Base-by-base conservation (phyloP, 169 alveolate species). In the Perkinsus olseni region DNA sequence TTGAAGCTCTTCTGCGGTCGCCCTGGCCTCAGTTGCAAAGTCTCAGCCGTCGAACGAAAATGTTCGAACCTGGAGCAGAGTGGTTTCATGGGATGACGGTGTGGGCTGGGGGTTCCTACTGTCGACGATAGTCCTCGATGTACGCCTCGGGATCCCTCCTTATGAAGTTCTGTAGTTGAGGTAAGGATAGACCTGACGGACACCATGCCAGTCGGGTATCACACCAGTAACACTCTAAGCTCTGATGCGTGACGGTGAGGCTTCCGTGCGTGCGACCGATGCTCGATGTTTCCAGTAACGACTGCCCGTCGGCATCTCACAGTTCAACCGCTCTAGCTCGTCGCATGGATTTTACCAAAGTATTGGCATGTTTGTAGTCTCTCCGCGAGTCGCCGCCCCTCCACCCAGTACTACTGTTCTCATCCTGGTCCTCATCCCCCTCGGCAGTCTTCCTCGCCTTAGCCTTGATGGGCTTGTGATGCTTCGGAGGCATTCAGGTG, bases 61-160 rank as follows among this genome's bases (percentile, higher is more conserved):
- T 91, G 92, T 6, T 31, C 74, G 62, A 38, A 31, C 92, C 82
- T 62, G 31, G 82, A 13, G n/a, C n/a, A n/a, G n/a, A n/a, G n/a
- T n/a, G 34, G 82, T 4, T 21, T 62, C 82, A 62, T n/a, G n/a
- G n/a, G n/a, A n/a, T n/a, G n/a, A 13, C 82, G 82, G 1, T 62
- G 34, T 24, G 34, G 31, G 37, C 1, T 62, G 0, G 17, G 37
- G 1, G 82, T 24, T 28, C 10, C 40, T 74, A 31, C 40, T 38
- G 91, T 31, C 40, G 38, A 13, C 91, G 48, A 36, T 38, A 91
- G 38, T 91, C 92, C 20, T 91, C 74, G 4, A 38, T 91, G 74
- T 91, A 91, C 24, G 92, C 92, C 50, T 91, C 74, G 37, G 92
- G 92, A 24, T 91, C 92, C 36, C 92, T 91, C 92, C 48, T 91